Evolutionary conservation across 257 asterid genomes (phyloP).

Genomic region (Nicotiana tomentosiformis): DNA sequence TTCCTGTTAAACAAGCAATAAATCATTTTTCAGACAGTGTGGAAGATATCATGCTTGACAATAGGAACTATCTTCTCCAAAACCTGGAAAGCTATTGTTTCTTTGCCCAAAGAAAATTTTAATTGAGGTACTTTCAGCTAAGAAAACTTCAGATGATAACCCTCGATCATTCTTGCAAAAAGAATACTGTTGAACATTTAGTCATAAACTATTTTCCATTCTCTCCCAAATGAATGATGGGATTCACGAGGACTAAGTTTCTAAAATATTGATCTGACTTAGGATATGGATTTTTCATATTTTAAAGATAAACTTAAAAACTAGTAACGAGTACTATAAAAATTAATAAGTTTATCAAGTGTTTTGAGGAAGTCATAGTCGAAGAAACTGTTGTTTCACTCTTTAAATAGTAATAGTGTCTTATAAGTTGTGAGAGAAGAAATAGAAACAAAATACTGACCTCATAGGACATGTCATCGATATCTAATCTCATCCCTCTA

Average conservation of each 20-base stretch:
- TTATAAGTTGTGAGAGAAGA: neutral
- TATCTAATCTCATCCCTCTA: conserved; percentile 80
- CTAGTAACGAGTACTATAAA: neutral
- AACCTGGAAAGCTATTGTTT: neutral
- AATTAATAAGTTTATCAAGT: neutral
- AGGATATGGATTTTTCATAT: neutral
- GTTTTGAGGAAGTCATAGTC: neutral
- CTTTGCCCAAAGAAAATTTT: neutral
- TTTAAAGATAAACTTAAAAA: neutral
- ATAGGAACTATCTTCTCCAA: neutral
- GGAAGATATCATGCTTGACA: neutral
- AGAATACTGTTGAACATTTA: neutral
- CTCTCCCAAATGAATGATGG: neutral
- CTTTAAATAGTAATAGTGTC: neutral
- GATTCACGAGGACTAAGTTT: neutral
- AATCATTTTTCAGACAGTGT: neutral
- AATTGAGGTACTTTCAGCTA: neutral
- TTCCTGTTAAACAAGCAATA: conserved; percentile 42
- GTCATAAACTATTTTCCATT: neutral
- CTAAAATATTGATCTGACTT: neutral
- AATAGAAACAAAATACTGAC: conserved; percentile 24
- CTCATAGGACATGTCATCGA: conserved; percentile 96
- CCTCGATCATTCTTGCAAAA: neutral
- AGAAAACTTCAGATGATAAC: neutral
- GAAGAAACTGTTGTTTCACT: neutral